Conservation (phyloP, 495 filamentous ascomycete species). For the Penicillium pancosmium region DNA sequence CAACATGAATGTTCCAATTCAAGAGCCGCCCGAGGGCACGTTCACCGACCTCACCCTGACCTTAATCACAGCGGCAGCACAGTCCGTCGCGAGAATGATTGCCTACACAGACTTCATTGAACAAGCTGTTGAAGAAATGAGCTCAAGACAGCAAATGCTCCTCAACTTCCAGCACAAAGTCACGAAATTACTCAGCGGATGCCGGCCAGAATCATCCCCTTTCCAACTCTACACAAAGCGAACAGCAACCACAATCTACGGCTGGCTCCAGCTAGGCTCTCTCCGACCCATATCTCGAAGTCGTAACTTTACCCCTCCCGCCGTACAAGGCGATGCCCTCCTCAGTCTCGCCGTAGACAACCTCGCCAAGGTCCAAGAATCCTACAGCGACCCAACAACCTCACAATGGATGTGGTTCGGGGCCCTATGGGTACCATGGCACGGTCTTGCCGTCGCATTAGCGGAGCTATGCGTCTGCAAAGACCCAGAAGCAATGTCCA, state of each 20-base stretch:
- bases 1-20: conserved; percentile 26
- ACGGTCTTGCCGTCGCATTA: conserved; percentile 52
- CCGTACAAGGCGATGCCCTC: conserved; percentile 28
- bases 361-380: conserved; percentile 26
- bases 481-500: conserved; percentile 61
- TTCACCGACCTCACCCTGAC: conserved; percentile 41
- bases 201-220: conserved; percentile 24
- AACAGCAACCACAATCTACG: conserved; percentile 25
- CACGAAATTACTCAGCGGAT: conserved; percentile 25
- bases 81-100: conserved; percentile 29
- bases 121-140: conserved; percentile 24
- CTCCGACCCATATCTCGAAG: conserved; percentile 35
- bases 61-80: conserved; percentile 28
- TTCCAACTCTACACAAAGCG: conserved; percentile 35
- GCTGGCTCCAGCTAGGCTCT: conserved; percentile 36
- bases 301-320: conserved; percentile 30
- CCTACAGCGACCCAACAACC: conserved; percentile 26
- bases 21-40: conserved; percentile 21
- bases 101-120: conserved; percentile 35
- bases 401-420: conserved; percentile 44
- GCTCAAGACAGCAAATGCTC: conserved; percentile 32
- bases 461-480: conserved; percentile 74
- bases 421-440: conserved; percentile 49
- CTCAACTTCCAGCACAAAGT: conserved; percentile 30
- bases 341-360: conserved; percentile 36